phyloP scores from a whole-genome alignment of 177 flowering plant genomes.

The Telopea speciosissima region DNA sequence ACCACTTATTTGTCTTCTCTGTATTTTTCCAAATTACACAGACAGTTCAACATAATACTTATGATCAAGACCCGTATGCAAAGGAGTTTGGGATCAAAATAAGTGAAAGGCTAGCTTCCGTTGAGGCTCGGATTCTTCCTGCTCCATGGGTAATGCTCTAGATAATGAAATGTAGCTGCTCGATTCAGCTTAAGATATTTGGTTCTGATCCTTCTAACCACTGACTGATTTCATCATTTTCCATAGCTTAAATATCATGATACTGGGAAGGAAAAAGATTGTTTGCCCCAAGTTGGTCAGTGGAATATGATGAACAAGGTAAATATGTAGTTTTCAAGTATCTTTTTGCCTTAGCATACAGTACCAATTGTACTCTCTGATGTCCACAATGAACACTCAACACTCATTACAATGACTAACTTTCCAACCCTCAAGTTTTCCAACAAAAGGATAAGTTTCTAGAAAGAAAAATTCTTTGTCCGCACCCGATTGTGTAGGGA shows the following conservation, averaged over 20 bases:
- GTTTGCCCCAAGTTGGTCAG: slow-evolving; percentile 95
- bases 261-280: slow-evolving; percentile 85
- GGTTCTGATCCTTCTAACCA: background rate
- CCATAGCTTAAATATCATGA: slow-evolving; percentile 90
- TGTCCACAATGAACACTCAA: background rate
- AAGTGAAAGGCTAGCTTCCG: slow-evolving; percentile 75
- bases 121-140: slow-evolving; percentile 94
- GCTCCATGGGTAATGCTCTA: slow-evolving; percentile 79
- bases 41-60: slow-evolving; percentile 85
- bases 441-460: background rate
- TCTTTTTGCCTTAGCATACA: background rate
- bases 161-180: background rate
- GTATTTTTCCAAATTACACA: slow-evolving; percentile 17
- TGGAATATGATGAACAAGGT: slow-evolving; percentile 99
- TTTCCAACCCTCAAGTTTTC: background rate
- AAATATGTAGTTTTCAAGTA: background rate
- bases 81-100: slow-evolving; percentile 89
- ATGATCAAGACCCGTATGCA: slow-evolving; percentile 84
- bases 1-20: background rate
- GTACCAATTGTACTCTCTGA: background rate
- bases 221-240: slow-evolving; percentile 9
- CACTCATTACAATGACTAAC: background rate
- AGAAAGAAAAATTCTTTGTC: background rate
- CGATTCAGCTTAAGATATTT: slow-evolving; percentile 4
- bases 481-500: background rate